Evolutionary conservation across 1,139 yeast species (phyloP).

Genomic region (Sugiyamaella castrensis): DNA sequence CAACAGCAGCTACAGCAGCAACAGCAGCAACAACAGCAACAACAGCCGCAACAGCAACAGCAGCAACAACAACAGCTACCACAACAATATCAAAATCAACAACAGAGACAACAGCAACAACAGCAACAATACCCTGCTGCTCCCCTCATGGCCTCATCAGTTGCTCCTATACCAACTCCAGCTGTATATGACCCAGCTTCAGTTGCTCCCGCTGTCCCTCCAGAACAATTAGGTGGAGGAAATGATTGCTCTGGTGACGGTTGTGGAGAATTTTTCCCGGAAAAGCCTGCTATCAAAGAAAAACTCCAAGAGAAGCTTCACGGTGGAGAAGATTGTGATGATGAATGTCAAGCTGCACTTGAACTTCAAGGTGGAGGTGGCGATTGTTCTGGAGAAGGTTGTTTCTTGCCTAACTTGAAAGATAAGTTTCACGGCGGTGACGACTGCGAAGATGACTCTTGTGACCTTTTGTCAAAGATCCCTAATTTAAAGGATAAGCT

Average conservation of each 20-base stretch:
- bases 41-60: not conserved
- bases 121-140: not conserved
- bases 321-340: slow-evolving; percentile 11
- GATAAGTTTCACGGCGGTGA: slow-evolving; percentile 12
- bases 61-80: not conserved
- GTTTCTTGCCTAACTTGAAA: slow-evolving; percentile 11
- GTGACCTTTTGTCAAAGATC: slow-evolving; percentile 4
- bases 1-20: not conserved
- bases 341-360: slow-evolving; percentile 9
- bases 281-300: slow-evolving; percentile 1
- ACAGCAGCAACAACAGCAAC: not conserved
- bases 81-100: not conserved
- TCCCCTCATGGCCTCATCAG: slow-evolving; percentile 8
- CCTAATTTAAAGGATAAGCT: slow-evolving; percentile 12
- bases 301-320: slow-evolving; percentile 1
- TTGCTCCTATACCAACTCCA: not conserved
- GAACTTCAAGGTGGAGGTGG: slow-evolving; percentile 5
- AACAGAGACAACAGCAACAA: too few relatives aligned
- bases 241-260: too few relatives aligned
- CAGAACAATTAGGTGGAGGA: too few relatives aligned
- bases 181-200: not conserved
- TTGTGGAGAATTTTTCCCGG: not conserved
- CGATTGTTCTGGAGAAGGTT: slow-evolving; percentile 3
- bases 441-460: slow-evolving; percentile 4
- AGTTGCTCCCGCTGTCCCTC: not conserved